A percentile compares a stretch with the other conserved stretches of the same genome.
phyloP scores from a whole-genome alignment of 768 basidiomycete species.

The Suillus paluster region DNA sequence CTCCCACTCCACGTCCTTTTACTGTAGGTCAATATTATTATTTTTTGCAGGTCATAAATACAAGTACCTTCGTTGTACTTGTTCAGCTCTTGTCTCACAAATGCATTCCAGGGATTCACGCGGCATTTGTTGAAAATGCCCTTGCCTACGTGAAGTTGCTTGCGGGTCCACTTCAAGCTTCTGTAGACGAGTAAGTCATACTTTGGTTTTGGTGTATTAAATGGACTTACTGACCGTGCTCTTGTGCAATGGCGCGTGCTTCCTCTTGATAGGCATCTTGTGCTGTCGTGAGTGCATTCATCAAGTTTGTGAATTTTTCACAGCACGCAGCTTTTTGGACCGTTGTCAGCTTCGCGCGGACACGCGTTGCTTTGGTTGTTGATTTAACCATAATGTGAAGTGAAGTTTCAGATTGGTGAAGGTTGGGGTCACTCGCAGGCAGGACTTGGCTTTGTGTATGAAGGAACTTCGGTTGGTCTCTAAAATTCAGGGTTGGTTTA shows the following conservation, averaged over 20 bases:
- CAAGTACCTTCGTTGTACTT: no score
- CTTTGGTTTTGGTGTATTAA: not conserved
- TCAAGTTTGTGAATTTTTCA: not conserved
- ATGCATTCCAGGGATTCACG: no score
- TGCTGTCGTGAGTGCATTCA: not conserved
- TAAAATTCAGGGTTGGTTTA: no score
- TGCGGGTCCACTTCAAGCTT: constrained; percentile 1
- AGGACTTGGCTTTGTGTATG: no score
- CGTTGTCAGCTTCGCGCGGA: not conserved
- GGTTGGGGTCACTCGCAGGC: no score
- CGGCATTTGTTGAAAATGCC: not conserved
- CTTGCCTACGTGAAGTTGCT: not conserved
- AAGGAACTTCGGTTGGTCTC: no score
- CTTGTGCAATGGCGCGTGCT: not conserved
- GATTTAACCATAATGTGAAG: not conserved
- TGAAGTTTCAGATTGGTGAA: no score
- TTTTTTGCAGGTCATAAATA: not conserved
- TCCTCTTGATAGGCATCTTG: not conserved
- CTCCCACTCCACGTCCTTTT: not conserved
- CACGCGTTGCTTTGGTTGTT: not conserved
- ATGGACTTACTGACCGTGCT: not conserved
- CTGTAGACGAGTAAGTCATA: not conserved
- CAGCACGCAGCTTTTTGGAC: not conserved
- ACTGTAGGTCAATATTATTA: not conserved
- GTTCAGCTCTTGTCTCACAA: no score